A percentile compares a stretch with the other conserved stretches of the same genome.
These are phyloP conservation scores for Calocera viscosa DNA, from an alignment of 768 basidiomycete species.

Conservation along the genomic window DNA sequence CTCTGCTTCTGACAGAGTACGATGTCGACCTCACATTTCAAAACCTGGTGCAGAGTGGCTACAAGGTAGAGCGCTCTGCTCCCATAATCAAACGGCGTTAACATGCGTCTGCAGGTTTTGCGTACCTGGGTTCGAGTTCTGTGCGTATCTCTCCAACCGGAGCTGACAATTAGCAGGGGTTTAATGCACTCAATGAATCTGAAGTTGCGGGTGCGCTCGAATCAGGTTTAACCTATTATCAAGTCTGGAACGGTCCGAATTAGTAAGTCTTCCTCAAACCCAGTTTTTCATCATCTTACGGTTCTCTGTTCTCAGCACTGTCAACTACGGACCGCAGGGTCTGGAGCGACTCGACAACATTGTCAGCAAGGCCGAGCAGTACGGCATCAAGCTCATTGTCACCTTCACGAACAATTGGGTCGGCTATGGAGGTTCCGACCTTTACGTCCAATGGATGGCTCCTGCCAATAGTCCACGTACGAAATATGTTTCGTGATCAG, in stretches of 20 bases:
- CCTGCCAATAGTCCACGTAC: slow-evolving; percentile 14
- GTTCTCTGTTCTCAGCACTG: no score
- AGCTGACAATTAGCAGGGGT: slow-evolving; percentile 25
- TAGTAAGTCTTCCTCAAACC: neutral
- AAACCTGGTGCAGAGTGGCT: slow-evolving; percentile 3
- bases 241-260: slow-evolving; percentile 11
- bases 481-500: neutral
- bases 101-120: neutral
- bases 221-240: slow-evolving; percentile 12
- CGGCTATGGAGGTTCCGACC: slow-evolving; percentile 36
- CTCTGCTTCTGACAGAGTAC: slow-evolving; percentile 10
- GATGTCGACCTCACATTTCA: slow-evolving; percentile 12
- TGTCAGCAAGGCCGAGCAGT: neutral
- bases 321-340: slow-evolving; percentile 11
- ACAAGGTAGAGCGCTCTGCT: slow-evolving; percentile 8
- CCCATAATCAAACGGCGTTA: neutral
- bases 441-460: slow-evolving; percentile 26
- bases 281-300: no score
- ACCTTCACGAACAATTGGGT: slow-evolving; percentile 28
- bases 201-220: slow-evolving; percentile 12
- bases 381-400: slow-evolving; percentile 27
- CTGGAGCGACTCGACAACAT: slow-evolving; percentile 12
- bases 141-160: slow-evolving; percentile 29
- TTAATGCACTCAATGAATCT: slow-evolving; percentile 14
- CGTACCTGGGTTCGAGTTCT: slow-evolving; percentile 13